Evolutionary conservation across 1,284 basidiomycete species (phyloP).

Genomic region (Ustilago loliicola): DNA sequence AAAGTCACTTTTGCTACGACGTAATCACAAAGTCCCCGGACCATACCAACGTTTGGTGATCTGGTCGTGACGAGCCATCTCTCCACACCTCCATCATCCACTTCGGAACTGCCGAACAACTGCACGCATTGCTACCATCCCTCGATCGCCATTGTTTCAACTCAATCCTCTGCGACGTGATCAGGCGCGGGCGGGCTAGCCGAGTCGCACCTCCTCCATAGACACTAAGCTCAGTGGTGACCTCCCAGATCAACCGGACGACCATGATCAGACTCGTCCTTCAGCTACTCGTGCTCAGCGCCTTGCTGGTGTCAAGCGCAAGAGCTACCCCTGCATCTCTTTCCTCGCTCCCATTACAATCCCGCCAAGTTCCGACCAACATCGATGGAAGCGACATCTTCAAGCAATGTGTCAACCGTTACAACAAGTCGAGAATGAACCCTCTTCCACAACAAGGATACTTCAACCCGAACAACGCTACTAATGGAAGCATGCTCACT

Average conservation of each 20-base stretch:
- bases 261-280: background rate
- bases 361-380: slow-evolving; percentile 1
- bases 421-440: slow-evolving; percentile 48
- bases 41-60: too few relatives aligned
- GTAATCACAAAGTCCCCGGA: slow-evolving; percentile 2
- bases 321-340: slow-evolving; percentile 20
- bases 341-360: slow-evolving; percentile 19
- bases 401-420: slow-evolving; percentile 37
- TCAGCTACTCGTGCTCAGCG: slow-evolving; percentile 17
- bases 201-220: background rate
- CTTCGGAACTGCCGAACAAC: background rate
- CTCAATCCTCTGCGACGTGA: background rate
- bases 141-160: background rate
- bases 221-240: background rate
- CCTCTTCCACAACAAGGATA: slow-evolving; percentile 42
- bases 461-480: slow-evolving; percentile 43
- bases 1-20: background rate
- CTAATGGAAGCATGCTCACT: slow-evolving; percentile 53
- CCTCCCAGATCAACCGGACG: background rate
- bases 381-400: slow-evolving; percentile 38
- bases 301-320: slow-evolving; percentile 6
- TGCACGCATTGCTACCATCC: background rate
- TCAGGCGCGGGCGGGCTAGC: slow-evolving; percentile 1
- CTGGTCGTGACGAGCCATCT: slow-evolving; percentile 1
- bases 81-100: background rate